Percentiles rank a stretch among this genome's conserved stretches.
phyloP scores from a whole-genome alignment of 2,329 filamentous ascomycete species.

The Xylariales sp. region DNA sequence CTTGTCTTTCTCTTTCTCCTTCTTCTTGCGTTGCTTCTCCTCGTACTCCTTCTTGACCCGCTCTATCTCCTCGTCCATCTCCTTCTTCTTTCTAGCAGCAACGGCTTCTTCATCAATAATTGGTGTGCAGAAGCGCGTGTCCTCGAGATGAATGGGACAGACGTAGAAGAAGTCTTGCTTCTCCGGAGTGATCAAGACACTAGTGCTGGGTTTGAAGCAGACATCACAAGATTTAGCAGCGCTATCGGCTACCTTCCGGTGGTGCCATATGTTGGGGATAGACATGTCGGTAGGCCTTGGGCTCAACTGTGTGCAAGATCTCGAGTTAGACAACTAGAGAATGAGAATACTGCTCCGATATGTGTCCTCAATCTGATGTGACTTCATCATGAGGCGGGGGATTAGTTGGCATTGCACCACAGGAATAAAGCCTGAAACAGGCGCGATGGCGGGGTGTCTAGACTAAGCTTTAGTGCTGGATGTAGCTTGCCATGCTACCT shows the following conservation, averaged over 20 bases:
- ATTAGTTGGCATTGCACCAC: too few relatives aligned
- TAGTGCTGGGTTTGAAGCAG: constrained; percentile 84
- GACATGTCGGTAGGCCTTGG: too few relatives aligned
- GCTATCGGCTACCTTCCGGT: constrained; percentile 82
- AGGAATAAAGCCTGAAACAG: too few relatives aligned
- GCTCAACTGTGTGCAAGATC: too few relatives aligned
- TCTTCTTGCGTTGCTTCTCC: constrained; percentile 63
- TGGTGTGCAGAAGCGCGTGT: constrained; percentile 73
- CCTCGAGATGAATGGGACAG: constrained; percentile 77
- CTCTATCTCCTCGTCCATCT: constrained; percentile 56
- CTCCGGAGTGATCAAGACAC: constrained; percentile 82
- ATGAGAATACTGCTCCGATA: too few relatives aligned
- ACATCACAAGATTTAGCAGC: constrained; percentile 81
- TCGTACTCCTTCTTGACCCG: constrained; percentile 73
- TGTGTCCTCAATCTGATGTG: too few relatives aligned
- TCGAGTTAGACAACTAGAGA: too few relatives aligned
- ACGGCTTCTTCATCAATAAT: constrained; percentile 64
- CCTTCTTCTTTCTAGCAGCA: constrained; percentile 61
- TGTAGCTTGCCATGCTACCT: too few relatives aligned
- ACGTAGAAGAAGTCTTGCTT: constrained; percentile 90
- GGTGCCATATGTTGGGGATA: constrained; percentile 76
- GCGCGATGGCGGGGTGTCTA: too few relatives aligned
- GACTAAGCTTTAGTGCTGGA: too few relatives aligned
- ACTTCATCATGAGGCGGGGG: too few relatives aligned
- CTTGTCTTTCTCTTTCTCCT: constrained; percentile 61